Evolutionary conservation across 106 monocot species (phyloP), one percentile per base, ranked within the genome.

Genomic region (Dioscorea zingiberensis): DNA sequence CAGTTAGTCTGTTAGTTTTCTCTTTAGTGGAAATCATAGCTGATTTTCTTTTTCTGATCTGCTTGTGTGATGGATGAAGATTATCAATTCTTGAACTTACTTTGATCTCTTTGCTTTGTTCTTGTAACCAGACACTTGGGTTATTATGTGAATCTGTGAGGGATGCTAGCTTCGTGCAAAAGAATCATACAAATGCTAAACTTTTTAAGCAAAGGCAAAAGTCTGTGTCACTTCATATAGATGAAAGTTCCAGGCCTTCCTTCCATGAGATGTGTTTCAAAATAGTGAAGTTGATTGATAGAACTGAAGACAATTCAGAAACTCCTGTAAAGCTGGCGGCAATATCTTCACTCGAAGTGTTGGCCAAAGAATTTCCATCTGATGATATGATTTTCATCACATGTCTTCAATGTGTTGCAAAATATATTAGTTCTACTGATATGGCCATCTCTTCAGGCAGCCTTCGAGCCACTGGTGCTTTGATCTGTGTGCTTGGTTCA

Each of bases 301-400:
- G 24, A 14, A 48, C 62, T 16, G n/a, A 15, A 21, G 73, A 46
- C 49, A 65, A 69, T 65, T 67, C 57, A 25, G 62, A 72, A 32
- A 53, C 16, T 73, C 25, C 65, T 12, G 55, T 87, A 17, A 84
- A 74, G 66, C 60, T 92, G 54, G 62, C 82, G 65, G 83, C 88
- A 44, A 68, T 98, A 74, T 89, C 93, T 57, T 75, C 86, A 51
- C 47, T 98, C 18, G 98, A 98, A 87, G 61, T 69, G 49, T 71
- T 98, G 58, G 67, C 81, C 12, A 89, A 74, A 60, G 77, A 75
- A 21, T 77, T 82, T 54, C 80, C 79, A 64, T 82, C 70, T 71
- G 72, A 86, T 64, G 72, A 69, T 48, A 21, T 58, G 45, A 71
- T 76, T 11, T 84, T 78, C 48, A 21, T 24, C 30, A 38, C 72